Evolutionary conservation across 2,329 filamentous ascomycete species (phyloP).

Genomic region (Clonostachys sp.): DNA sequence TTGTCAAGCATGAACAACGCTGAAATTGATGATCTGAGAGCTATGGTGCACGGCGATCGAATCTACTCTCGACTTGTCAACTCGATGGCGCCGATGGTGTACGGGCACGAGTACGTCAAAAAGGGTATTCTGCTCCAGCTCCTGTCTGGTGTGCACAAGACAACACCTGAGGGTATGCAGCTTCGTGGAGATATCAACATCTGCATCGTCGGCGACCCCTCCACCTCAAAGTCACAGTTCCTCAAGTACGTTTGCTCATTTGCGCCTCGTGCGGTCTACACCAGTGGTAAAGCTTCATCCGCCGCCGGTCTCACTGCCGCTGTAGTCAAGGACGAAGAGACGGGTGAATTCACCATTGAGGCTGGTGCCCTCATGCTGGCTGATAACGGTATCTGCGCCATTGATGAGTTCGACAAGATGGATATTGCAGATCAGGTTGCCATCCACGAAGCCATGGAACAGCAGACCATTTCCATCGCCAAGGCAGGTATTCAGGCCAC

Average conservation of each 20-base stretch:
- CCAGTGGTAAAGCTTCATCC: slow-evolving; percentile 94
- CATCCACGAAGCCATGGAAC: slow-evolving; percentile 99
- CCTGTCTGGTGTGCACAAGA: slow-evolving; percentile 92
- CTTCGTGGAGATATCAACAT: slow-evolving; percentile 98
- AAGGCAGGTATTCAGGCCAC: slow-evolving; percentile 98
- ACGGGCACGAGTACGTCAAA: slow-evolving; percentile 95
- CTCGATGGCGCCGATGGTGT: slow-evolving; percentile 94
- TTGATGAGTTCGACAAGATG: slow-evolving; percentile 99
- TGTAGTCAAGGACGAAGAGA: slow-evolving; percentile 97
- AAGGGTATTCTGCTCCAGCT: slow-evolving; percentile 92
- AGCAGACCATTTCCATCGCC: slow-evolving; percentile 98
- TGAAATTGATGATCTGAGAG: slow-evolving; percentile 87
- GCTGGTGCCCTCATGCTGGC: slow-evolving; percentile 97
- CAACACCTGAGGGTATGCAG: slow-evolving; percentile 89
- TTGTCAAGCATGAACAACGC: slow-evolving; percentile 78
- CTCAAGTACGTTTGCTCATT: slow-evolving; percentile 97
- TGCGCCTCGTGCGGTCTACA: slow-evolving; percentile 94
- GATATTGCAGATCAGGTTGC: slow-evolving; percentile 95
- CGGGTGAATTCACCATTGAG: slow-evolving; percentile 97
- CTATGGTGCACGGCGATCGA: slow-evolving; percentile 92
- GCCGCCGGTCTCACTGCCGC: slow-evolving; percentile 96
- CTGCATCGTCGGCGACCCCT: slow-evolving; percentile 95
- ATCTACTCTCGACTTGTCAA: slow-evolving; percentile 92
- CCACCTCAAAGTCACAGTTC: slow-evolving; percentile 96
- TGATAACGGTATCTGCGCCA: slow-evolving; percentile 94